phyloP scores from a whole-genome alignment of 148 eudicot species.

The Suaeda aralocaspica region DNA sequence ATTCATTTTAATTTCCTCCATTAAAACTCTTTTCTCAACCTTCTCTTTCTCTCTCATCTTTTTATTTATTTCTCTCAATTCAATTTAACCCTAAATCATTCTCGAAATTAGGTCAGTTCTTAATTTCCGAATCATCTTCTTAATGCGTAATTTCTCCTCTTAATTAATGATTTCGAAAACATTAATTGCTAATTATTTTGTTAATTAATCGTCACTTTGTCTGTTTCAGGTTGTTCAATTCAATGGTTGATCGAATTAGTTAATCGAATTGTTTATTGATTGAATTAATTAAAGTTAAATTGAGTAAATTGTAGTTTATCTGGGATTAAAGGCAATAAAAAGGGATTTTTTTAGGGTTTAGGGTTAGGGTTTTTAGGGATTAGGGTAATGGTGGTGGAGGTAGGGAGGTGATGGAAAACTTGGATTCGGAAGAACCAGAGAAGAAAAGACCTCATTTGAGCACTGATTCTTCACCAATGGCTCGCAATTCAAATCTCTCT shows the following conservation, averaged over 20 bases:
- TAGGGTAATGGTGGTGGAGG: slow-evolving; percentile 25
- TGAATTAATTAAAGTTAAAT: background rate
- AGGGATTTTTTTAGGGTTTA: background rate
- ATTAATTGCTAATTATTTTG: background rate
- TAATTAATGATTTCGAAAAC: background rate
- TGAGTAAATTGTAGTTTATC: background rate
- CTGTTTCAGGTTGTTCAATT: background rate
- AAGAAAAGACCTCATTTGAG: slow-evolving; percentile 63
- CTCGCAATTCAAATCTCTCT: slow-evolving; percentile 59
- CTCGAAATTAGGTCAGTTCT: background rate
- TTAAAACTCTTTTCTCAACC: background rate
- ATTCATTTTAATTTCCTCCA: too few relatives aligned
- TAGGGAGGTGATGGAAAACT: slow-evolving; percentile 51
- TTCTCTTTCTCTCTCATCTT: background rate
- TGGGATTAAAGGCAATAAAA: background rate
- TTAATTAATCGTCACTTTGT: background rate
- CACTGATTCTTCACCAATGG: slow-evolving; percentile 44
- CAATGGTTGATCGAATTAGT: background rate
- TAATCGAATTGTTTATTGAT: background rate
- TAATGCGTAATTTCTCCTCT: background rate
- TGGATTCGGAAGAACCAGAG: slow-evolving; percentile 51
- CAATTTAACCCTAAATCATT: background rate
- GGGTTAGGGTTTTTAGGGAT: slow-evolving; percentile 16
- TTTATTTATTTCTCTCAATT: background rate
- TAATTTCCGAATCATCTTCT: background rate